Evolutionary conservation across 176 grass and related monocot species (phyloP).

Genomic region (Triticum urartu): DNA sequence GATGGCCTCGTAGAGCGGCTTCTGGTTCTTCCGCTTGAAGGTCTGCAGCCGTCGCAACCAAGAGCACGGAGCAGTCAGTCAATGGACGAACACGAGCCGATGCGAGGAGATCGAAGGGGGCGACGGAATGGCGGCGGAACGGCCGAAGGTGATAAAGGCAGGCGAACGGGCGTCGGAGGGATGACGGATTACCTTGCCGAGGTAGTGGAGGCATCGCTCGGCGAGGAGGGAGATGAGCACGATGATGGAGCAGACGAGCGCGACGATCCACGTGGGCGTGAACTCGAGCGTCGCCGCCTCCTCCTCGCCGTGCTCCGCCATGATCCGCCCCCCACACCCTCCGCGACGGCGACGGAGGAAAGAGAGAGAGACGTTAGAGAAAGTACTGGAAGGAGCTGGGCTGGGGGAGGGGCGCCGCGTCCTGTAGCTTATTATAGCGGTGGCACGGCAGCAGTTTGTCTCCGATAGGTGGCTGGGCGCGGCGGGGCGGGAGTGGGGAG

Average conservation of each 20-base stretch:
- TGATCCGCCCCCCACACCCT: not conserved
- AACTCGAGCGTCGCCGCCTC: conserved; percentile 65
- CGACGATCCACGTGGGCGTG: conserved; percentile 97
- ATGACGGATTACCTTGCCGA: conserved; percentile 59
- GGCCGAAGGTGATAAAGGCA: not conserved
- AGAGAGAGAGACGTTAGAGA: not conserved
- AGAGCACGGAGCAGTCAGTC: not conserved
- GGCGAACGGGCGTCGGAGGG: too few species aligned
- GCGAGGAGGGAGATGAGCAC: conserved; percentile 71
- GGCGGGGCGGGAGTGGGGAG: not conserved
- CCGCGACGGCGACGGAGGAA: not conserved
- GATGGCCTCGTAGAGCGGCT: conserved; percentile 84
- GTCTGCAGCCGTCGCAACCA: conserved; percentile 32
- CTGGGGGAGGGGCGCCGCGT: not conserved
- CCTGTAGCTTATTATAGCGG: not conserved
- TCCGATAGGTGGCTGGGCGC: not conserved
- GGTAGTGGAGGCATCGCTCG: conserved; percentile 70
- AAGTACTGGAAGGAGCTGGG: not conserved
- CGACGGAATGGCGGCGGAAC: not conserved
- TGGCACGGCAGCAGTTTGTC: not conserved
- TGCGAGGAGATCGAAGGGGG: not conserved
- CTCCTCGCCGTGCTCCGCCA: conserved; percentile 3
- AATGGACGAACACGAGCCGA: not conserved
- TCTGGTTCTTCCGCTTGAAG: conserved; percentile 75
- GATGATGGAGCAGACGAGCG: conserved; percentile 71